Percentiles rank a stretch among this genome's conserved stretches.
These are phyloP conservation scores for Apodospora peruviana DNA, from an alignment of 495 filamentous ascomycete genomes.

Conservation along the genomic window DNA sequence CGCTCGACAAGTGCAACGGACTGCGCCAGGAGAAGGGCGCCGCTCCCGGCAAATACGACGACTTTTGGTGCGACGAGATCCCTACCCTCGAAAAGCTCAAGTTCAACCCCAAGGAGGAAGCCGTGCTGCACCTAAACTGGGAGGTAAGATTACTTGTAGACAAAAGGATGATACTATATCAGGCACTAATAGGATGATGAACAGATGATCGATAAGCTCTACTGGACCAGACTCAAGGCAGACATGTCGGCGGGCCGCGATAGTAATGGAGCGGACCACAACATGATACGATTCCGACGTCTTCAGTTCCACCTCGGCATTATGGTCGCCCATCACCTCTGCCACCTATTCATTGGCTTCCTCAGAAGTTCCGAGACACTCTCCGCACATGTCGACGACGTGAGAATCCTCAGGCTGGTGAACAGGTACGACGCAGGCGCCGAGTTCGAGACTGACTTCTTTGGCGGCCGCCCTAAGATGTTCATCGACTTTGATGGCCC, in stretches of 20 bases:
- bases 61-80: slow-evolving; percentile 2
- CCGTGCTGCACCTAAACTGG: slow-evolving; percentile 15
- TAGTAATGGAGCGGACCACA: slow-evolving; percentile 2
- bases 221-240: slow-evolving; percentile 15
- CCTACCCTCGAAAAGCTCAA: slow-evolving; percentile 1
- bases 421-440: slow-evolving; percentile 13
- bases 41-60: neutral
- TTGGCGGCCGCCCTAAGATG: slow-evolving; percentile 16
- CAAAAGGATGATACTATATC: too few relatives aligned
- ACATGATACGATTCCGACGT: slow-evolving; percentile 9
- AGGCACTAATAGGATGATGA: too few relatives aligned
- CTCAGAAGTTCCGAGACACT: slow-evolving; percentile 5
- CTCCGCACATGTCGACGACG: slow-evolving; percentile 8
- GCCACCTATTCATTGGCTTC: slow-evolving; percentile 18
- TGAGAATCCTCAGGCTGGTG: slow-evolving; percentile 13
- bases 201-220: slow-evolving; percentile 18
- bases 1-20: slow-evolving; percentile 12
- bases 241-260: slow-evolving; percentile 8
- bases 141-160: too few relatives aligned
- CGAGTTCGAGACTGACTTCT: slow-evolving; percentile 19
- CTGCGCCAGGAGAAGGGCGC: slow-evolving; percentile 8
- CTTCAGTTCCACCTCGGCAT: slow-evolving; percentile 17
- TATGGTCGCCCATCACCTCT: slow-evolving; percentile 18
- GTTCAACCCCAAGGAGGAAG: slow-evolving; percentile 14
- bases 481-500: slow-evolving; percentile 11